Conservation (phyloP, 1,139 yeast species). For the Hemisphaericaspora lyxosophila region DNA sequence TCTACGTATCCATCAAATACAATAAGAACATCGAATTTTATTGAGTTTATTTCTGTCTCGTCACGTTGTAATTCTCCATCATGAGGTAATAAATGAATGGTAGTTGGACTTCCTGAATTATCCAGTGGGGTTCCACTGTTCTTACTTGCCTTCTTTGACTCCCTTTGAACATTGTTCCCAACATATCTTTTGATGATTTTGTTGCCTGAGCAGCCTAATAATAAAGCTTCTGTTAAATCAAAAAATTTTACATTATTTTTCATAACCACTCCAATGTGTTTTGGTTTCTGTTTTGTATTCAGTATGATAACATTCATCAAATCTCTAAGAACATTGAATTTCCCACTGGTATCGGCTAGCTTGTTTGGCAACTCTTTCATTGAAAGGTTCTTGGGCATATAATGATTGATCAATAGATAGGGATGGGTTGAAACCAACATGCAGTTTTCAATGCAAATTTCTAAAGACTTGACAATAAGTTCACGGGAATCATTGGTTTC, state of each 20-base stretch:
- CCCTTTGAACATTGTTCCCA: slow-evolving; percentile 50
- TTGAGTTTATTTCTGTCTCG: slow-evolving; percentile 21
- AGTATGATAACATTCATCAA: slow-evolving; percentile 45
- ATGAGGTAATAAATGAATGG: slow-evolving; percentile 46
- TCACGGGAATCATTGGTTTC: slow-evolving; percentile 62
- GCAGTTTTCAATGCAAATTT: slow-evolving; percentile 72
- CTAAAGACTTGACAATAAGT: slow-evolving; percentile 65
- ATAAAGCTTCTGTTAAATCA: slow-evolving; percentile 76
- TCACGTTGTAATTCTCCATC: slow-evolving; percentile 36
- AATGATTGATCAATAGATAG: slow-evolving; percentile 76
- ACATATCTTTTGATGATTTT: slow-evolving; percentile 58
- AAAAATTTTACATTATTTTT: slow-evolving; percentile 46
- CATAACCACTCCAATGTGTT: slow-evolving; percentile 39
- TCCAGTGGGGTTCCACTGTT: slow-evolving; percentile 11
- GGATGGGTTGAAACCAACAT: slow-evolving; percentile 88
- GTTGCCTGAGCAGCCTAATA: slow-evolving; percentile 67
- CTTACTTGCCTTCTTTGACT: slow-evolving; percentile 29
- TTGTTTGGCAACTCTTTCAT: slow-evolving; percentile 75
- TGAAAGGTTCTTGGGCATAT: slow-evolving; percentile 78
- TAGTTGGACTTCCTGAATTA: slow-evolving; percentile 18
- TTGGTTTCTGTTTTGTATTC: slow-evolving; percentile 39
- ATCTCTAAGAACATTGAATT: slow-evolving; percentile 69
- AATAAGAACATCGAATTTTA: slow-evolving; percentile 60
- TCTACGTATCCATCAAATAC: slow-evolving; percentile 73
- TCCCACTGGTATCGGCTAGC: slow-evolving; percentile 82